A percentile compares a stretch with the other conserved stretches of the same genome.
phyloP scores from a whole-genome alignment of 352 stramenopile genomes.

The Phytophthora colocasiae region DNA sequence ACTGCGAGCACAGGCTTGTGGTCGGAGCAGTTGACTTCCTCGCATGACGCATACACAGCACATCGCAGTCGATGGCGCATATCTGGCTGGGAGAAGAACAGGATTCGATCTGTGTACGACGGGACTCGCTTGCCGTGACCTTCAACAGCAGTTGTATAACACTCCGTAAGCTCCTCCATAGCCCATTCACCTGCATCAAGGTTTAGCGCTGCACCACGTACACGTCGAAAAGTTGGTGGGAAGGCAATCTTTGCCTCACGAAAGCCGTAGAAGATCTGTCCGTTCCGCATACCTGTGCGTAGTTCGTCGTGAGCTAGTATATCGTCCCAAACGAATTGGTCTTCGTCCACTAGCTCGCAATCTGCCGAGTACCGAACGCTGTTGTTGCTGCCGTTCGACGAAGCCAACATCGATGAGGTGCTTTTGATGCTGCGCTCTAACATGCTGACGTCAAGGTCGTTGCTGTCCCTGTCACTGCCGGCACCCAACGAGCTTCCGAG shows the following conservation, averaged over 20 bases:
- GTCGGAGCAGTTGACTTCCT: slow-evolving; percentile 80
- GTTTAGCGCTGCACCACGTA: slow-evolving; percentile 49
- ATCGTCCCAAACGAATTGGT: slow-evolving; percentile 65
- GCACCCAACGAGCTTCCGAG: slow-evolving; percentile 31
- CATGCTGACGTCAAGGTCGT: slow-evolving; percentile 49
- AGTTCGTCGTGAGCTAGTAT: slow-evolving; percentile 80
- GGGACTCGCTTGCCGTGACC: slow-evolving; percentile 75
- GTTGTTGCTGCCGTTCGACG: slow-evolving; percentile 39
- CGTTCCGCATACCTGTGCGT: slow-evolving; percentile 54
- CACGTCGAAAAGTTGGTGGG: slow-evolving; percentile 77
- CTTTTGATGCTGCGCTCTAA: slow-evolving; percentile 46
- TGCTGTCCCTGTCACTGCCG: slow-evolving; percentile 36
- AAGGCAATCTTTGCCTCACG: slow-evolving; percentile 79
- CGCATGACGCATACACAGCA: slow-evolving; percentile 73
- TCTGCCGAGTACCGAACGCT: slow-evolving; percentile 41
- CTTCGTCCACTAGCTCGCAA: slow-evolving; percentile 49
- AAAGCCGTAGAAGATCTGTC: slow-evolving; percentile 81
- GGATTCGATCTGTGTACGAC: slow-evolving; percentile 92
- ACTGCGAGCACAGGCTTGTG: slow-evolving; percentile 85
- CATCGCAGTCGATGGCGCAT: slow-evolving; percentile 70
- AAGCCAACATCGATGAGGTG: slow-evolving; percentile 27
- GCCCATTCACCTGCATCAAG: slow-evolving; percentile 30
- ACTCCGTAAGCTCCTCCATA: slow-evolving; percentile 33
- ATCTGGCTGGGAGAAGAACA: slow-evolving; percentile 82
- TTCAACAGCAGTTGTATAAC: slow-evolving; percentile 67